phyloP scores from a whole-genome alignment of 2,329 filamentous ascomycete species.

The Bipolaris victoriae region DNA sequence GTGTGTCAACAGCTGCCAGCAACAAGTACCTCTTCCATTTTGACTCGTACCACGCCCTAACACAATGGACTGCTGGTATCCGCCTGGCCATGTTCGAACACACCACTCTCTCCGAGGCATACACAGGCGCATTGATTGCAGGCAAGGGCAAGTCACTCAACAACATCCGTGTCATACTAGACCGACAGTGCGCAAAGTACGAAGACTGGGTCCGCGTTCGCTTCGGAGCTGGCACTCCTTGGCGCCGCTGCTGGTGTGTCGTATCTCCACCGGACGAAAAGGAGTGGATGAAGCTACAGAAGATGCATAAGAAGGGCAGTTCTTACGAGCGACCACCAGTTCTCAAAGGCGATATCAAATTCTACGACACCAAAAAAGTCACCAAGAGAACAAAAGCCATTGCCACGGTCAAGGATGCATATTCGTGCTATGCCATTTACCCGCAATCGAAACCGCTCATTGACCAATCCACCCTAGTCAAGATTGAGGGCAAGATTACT shows the following conservation, averaged over 20 bases:
- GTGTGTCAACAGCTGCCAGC: conserved; percentile 91
- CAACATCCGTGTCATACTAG: conserved; percentile 88
- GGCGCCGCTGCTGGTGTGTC: conserved; percentile 96
- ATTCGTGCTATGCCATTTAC: conserved; percentile 93
- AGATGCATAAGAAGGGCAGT: conserved; percentile 79
- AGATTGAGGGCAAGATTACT: conserved; percentile 88
- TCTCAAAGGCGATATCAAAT: conserved; percentile 88
- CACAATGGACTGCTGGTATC: conserved; percentile 96
- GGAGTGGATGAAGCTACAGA: conserved; percentile 82
- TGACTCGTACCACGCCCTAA: conserved; percentile 88
- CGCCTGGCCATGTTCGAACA: conserved; percentile 94
- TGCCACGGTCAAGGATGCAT: conserved; percentile 88
- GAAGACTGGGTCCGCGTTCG: conserved; percentile 95
- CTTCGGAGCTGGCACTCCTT: conserved; percentile 94
- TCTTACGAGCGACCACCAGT: conserved; percentile 78
- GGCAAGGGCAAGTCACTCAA: conserved; percentile 90
- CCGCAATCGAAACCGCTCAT: conserved; percentile 93
- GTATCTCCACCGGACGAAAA: conserved; percentile 93
- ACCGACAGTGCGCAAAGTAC: conserved; percentile 74
- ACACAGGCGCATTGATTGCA: conserved; percentile 93
- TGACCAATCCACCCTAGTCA: conserved; percentile 90
- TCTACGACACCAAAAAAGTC: conserved; percentile 89
- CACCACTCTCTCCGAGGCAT: conserved; percentile 90
- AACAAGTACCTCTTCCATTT: conserved; percentile 97
- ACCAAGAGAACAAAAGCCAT: conserved; percentile 91